phyloP scores from a whole-genome alignment of 1,284 basidiomycete genomes.

The Pyrrhoderma lamaoense region DNA sequence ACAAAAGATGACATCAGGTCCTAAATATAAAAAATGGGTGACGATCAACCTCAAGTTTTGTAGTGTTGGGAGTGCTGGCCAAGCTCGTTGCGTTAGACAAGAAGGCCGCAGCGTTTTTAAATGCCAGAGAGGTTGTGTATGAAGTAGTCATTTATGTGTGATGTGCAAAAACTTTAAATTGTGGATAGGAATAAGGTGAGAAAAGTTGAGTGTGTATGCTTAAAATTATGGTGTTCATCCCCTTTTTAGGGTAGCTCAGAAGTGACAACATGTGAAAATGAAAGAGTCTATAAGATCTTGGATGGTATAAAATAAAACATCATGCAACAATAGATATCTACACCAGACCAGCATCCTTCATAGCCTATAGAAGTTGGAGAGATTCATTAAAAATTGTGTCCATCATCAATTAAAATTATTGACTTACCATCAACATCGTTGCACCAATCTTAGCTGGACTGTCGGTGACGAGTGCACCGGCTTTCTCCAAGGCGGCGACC shows the following conservation, averaged over 20 bases:
- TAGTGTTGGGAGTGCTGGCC: slow-evolving; percentile 44
- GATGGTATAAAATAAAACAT: too few species aligned
- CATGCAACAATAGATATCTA: slow-evolving; percentile 31
- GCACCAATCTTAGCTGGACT: slow-evolving; percentile 92
- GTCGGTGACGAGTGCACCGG: slow-evolving; percentile 91
- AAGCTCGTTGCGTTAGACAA: slow-evolving; percentile 50
- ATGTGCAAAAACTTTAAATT: too few species aligned
- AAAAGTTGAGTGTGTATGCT: too few species aligned
- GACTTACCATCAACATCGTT: slow-evolving; percentile 77
- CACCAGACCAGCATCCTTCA: slow-evolving; percentile 78
- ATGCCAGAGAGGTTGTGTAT: slow-evolving; percentile 34
- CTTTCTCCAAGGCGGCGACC: slow-evolving; percentile 88
- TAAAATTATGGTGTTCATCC: too few species aligned
- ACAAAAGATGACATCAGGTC: slow-evolving; percentile 17
- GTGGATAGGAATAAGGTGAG: too few species aligned
- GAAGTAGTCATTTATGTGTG: background rate
- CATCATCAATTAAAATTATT: background rate
- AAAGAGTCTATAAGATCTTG: slow-evolving; percentile 4
- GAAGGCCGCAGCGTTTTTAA: slow-evolving; percentile 57
- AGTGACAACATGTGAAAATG: too few species aligned
- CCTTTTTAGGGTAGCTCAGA: too few species aligned
- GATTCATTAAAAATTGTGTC: slow-evolving; percentile 10
- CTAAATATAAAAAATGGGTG: slow-evolving; percentile 19
- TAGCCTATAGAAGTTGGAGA: slow-evolving; percentile 44
- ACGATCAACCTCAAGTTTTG: slow-evolving; percentile 66